Percentiles rank a stretch among this genome's conserved stretches.
These are phyloP conservation scores for Apophysomyces ossiformis DNA, from an alignment of 371 early-diverging fungal genomes.

Conservation along the genomic window DNA sequence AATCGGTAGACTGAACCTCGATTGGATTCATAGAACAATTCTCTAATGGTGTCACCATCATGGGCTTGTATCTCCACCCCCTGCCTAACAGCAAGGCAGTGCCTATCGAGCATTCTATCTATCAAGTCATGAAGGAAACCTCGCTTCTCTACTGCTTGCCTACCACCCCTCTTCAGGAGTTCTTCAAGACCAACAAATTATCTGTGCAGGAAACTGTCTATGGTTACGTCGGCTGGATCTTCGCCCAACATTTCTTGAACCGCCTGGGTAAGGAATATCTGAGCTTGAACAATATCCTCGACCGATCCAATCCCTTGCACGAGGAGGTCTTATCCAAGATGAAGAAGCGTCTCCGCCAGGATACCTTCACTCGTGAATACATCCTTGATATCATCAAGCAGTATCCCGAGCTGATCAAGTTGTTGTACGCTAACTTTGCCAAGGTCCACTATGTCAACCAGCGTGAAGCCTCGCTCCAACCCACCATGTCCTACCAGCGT, in stretches of 20 bases:
- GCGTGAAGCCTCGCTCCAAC: slow-evolving; percentile 61
- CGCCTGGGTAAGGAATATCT: slow-evolving; percentile 94
- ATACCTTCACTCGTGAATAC: slow-evolving; percentile 98
- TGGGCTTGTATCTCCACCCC: slow-evolving; percentile 91
- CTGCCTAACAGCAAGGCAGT: slow-evolving; percentile 76
- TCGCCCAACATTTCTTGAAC: slow-evolving; percentile 97
- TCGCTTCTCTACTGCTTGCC: slow-evolving; percentile 96
- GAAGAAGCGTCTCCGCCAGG: slow-evolving; percentile 96
- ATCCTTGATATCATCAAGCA: slow-evolving; percentile 94
- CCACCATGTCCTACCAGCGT: slow-evolving; percentile 92
- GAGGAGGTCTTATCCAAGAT: slow-evolving; percentile 93
- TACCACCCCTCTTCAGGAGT: slow-evolving; percentile 90
- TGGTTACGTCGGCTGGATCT: slow-evolving; percentile 96
- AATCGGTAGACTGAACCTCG: neutral
- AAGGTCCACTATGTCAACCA: slow-evolving; percentile 89
- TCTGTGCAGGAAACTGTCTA: slow-evolving; percentile 96
- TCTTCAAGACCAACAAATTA: slow-evolving; percentile 92
- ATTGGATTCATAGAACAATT: slow-evolving; percentile 81
- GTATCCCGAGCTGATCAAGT: slow-evolving; percentile 93
- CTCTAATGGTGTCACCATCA: slow-evolving; percentile 96
- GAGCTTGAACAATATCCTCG: slow-evolving; percentile 80
- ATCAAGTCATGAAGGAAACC: slow-evolving; percentile 96
- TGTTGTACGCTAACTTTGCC: slow-evolving; percentile 95
- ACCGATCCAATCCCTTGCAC: slow-evolving; percentile 79
- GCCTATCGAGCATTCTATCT: slow-evolving; percentile 91